A percentile compares a stretch with the other conserved stretches of the same genome.
Conservation (phyloP, 1,139 yeast species). For the Nadsonia commutata region DNA sequence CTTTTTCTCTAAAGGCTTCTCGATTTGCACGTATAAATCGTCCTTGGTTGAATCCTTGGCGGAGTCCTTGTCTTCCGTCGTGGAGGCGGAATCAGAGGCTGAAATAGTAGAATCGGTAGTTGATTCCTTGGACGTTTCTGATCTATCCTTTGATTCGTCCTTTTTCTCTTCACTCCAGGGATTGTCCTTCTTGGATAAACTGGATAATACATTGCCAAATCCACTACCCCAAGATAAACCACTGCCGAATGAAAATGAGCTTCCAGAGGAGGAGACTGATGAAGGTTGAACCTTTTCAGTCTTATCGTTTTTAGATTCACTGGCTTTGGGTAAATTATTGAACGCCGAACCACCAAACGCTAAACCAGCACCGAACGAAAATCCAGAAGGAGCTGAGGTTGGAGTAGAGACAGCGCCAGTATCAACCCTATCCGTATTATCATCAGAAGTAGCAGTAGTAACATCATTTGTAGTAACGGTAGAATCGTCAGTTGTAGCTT, state of each 20-base stretch:
- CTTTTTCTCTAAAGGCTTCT: conserved; percentile 26
- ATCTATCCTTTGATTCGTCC: conserved; percentile 5
- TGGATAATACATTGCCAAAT: not conserved
- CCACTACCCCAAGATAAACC: not conserved
- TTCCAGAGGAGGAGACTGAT: not conserved
- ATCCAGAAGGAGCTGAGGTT: conserved; percentile 8
- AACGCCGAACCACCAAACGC: conserved; percentile 2
- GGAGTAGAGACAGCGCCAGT: conserved; percentile 7
- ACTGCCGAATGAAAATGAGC: conserved; percentile 1
- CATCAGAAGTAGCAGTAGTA: not conserved
- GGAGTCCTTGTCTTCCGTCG: conserved; percentile 9
- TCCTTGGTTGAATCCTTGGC: conserved; percentile 12
- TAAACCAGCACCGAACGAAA: conserved; percentile 10
- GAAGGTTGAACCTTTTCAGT: not conserved
- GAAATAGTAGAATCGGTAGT: no score
- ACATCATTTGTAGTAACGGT: not conserved
- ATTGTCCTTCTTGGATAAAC: not conserved
- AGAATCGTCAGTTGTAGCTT: conserved; percentile 1
- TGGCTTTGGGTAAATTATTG: conserved; percentile 7
- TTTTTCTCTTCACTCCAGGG: conserved; percentile 8
- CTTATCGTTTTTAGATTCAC: not conserved
- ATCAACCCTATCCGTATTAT: conserved; percentile 2
- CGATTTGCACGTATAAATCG: conserved; percentile 16
- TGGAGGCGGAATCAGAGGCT: conserved; percentile 5
- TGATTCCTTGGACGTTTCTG: conserved; percentile 7